A percentile compares a stretch with the other conserved stretches of the same genome.
Conservation (phyloP, 176 grass and related monocot species). For the Pontederia crassipes region DNA sequence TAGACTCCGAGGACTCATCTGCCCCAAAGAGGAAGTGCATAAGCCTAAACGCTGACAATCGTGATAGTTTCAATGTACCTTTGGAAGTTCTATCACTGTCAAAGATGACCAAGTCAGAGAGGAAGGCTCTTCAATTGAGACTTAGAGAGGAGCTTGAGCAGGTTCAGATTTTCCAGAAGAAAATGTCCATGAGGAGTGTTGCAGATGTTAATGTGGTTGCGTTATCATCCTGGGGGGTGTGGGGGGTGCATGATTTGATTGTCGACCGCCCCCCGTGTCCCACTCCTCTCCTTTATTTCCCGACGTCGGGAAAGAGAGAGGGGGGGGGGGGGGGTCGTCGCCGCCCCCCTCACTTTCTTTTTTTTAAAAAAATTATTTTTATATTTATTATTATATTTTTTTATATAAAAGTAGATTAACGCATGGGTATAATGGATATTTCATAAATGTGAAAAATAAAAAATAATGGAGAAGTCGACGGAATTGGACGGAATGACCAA, state of each 20-base stretch:
- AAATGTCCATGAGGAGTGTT: constrained; percentile 1
- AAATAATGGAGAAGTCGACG: too few species aligned
- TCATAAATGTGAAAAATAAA: too few species aligned
- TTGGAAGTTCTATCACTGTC: constrained; percentile 42
- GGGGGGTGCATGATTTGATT: background rate
- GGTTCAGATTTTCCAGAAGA: constrained; percentile 45
- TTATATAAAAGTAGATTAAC: too few species aligned
- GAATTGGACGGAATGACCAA: too few species aligned
- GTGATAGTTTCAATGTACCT: constrained; percentile 44
- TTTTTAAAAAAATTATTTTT: too few species aligned
- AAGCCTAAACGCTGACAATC: constrained; percentile 47
- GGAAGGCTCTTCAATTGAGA: constrained; percentile 46
- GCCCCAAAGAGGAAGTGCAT: constrained; percentile 80
- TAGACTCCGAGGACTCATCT: constrained; percentile 54
- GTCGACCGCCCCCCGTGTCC: too few species aligned
- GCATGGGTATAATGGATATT: too few species aligned
- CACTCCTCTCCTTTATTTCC: too few species aligned
- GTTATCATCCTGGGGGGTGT: constrained; percentile 28
- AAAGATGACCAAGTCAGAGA: constrained; percentile 56
- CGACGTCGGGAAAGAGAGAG: too few species aligned
- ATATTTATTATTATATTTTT: too few species aligned
- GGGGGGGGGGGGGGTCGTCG: too few species aligned
- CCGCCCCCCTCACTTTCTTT: too few species aligned
- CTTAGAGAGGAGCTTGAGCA: constrained; percentile 49
- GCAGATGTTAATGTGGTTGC: constrained; percentile 26